phyloP scores from a whole-genome alignment of 1,139 yeast genomes.

The Ogataea hybrid region DNA sequence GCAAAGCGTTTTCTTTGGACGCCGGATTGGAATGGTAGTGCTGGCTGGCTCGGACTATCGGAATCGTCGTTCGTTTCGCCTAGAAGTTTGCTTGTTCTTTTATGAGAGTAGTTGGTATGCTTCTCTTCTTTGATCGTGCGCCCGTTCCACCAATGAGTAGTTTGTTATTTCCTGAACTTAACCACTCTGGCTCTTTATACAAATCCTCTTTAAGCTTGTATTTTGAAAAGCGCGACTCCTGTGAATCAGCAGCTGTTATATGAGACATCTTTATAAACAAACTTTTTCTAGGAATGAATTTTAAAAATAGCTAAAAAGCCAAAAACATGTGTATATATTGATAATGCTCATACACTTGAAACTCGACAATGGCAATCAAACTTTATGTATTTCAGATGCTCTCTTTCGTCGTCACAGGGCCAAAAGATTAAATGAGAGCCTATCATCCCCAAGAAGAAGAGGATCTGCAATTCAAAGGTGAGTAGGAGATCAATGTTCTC shows the following conservation, averaged over 20 bases:
- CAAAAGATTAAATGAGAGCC: too few species aligned
- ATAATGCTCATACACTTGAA: too few species aligned
- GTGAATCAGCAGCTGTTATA: not conserved
- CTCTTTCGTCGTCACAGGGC: too few species aligned
- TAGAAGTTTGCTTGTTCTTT: slow-evolving; percentile 37
- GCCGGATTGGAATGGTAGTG: slow-evolving; percentile 25
- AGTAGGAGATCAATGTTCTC: too few species aligned
- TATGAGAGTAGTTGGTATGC: slow-evolving; percentile 51
- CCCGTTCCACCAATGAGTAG: not conserved
- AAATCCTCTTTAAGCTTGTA: slow-evolving; percentile 17
- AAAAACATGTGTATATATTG: too few species aligned
- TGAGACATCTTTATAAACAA: slow-evolving; percentile 4
- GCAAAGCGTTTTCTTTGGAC: slow-evolving; percentile 25
- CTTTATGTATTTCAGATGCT: too few species aligned
- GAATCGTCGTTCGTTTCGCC: slow-evolving; percentile 27
- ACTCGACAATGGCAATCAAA: too few species aligned
- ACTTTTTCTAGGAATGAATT: not conserved
- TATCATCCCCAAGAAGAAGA: too few species aligned
- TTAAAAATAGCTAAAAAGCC: not conserved
- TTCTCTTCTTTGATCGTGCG: slow-evolving; percentile 45
- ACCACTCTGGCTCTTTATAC: slow-evolving; percentile 18
- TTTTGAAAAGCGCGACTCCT: slow-evolving; percentile 22
- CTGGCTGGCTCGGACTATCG: slow-evolving; percentile 28
- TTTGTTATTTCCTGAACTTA: slow-evolving; percentile 2
- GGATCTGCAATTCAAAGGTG: too few species aligned